These are phyloP conservation scores for Colletotrichum sp. DNA, from an alignment of 2,329 filamentous ascomycete genomes.

Conservation along the genomic window DNA sequence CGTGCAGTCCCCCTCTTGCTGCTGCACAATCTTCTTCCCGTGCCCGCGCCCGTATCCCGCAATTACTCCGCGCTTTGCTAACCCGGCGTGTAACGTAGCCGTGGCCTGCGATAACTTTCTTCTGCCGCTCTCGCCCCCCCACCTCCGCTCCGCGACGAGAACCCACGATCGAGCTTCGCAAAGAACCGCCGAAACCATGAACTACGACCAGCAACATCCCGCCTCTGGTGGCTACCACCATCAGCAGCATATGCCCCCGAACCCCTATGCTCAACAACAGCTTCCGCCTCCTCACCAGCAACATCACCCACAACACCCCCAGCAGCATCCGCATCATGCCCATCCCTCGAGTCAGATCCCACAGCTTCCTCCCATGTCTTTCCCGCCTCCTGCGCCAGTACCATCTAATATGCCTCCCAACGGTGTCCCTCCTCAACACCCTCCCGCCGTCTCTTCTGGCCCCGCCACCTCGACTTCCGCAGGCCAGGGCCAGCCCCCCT, in stretches of 20 bases:
- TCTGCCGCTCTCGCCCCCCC: not conserved
- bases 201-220: slow-evolving; percentile 20
- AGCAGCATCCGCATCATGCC: not conserved
- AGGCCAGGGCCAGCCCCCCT: not conserved
- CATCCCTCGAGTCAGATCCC: slow-evolving; percentile 14
- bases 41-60: not conserved
- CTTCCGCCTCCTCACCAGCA: not conserved
- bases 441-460: not conserved
- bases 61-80: not conserved
- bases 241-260: not conserved
- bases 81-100: not conserved
- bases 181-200: slow-evolving; percentile 4
- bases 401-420: slow-evolving; percentile 16
- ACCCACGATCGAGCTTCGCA: not conserved
- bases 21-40: not conserved
- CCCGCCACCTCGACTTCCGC: not conserved
- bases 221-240: slow-evolving; percentile 17
- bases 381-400: slow-evolving; percentile 7
- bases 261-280: not conserved
- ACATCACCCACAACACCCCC: not conserved
- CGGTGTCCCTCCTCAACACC: slow-evolving; percentile 9
- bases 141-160: not conserved
- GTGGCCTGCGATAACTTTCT: not conserved
- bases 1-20: not conserved
- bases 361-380: slow-evolving; percentile 19